phyloP scores from a whole-genome alignment of 768 basidiomycete genomes.

The Boletus pseudopeckii region DNA sequence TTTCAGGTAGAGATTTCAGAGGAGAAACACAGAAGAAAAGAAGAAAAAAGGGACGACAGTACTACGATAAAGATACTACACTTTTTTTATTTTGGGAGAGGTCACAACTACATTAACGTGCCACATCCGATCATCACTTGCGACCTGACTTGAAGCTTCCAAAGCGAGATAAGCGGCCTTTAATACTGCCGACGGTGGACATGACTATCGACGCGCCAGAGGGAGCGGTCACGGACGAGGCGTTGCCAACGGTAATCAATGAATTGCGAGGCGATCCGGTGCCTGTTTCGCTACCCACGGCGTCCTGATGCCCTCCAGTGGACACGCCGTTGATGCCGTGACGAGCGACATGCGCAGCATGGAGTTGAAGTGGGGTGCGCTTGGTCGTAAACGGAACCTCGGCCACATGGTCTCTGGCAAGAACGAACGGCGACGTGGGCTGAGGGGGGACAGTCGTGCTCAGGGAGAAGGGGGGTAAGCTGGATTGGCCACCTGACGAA shows the following conservation, averaged over 20 bases:
- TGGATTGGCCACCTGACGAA: slow-evolving; percentile 44
- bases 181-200: slow-evolving; percentile 66
- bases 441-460: slow-evolving; percentile 46
- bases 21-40: neutral
- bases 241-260: slow-evolving; percentile 67
- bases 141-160: slow-evolving; percentile 64
- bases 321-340: slow-evolving; percentile 83
- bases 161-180: slow-evolving; percentile 72
- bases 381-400: slow-evolving; percentile 35
- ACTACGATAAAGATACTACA: slow-evolving; percentile 4
- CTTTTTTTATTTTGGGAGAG: neutral
- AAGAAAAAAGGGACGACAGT: neutral
- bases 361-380: slow-evolving; percentile 75
- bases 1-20: slow-evolving; percentile 7
- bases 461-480: slow-evolving; percentile 47
- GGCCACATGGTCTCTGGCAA: slow-evolving; percentile 16
- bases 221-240: slow-evolving; percentile 30
- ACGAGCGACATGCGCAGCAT: slow-evolving; percentile 75
- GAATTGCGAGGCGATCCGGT: slow-evolving; percentile 68
- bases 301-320: slow-evolving; percentile 65
- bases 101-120: neutral
- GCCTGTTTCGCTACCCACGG: slow-evolving; percentile 37
- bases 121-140: slow-evolving; percentile 1
- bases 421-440: slow-evolving; percentile 37
- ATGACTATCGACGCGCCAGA: slow-evolving; percentile 58